These are phyloP conservation scores for Endoconidiophora polonica DNA, from an alignment of 2,329 filamentous ascomycete species.

Conservation along the genomic window DNA sequence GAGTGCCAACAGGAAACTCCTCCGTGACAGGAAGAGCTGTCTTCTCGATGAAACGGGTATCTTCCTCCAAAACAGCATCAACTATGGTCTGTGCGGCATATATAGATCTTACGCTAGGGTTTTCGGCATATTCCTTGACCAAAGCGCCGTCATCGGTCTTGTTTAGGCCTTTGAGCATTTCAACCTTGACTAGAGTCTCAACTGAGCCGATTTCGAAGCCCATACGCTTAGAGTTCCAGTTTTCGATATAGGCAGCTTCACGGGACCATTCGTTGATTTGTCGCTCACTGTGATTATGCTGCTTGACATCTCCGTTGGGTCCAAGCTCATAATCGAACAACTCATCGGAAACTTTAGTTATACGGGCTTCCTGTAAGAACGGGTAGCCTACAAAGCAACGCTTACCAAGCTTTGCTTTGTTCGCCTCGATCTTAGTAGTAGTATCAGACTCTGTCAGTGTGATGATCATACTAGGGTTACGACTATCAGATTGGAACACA, in stretches of 20 bases:
- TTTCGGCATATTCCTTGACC: constrained; percentile 79
- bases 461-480: constrained; percentile 90
- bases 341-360: constrained; percentile 79
- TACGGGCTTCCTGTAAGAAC: constrained; percentile 85
- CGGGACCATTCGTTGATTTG: constrained; percentile 73
- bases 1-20: constrained; percentile 70
- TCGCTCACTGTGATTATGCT: constrained; percentile 53
- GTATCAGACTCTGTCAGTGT: constrained; percentile 61
- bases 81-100: constrained; percentile 88
- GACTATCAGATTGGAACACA: constrained; percentile 89
- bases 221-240: constrained; percentile 75
- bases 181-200: constrained; percentile 78
- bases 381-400: constrained; percentile 86
- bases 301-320: constrained; percentile 45
- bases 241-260: constrained; percentile 71
- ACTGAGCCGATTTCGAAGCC: constrained; percentile 75
- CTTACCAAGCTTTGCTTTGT: constrained; percentile 66
- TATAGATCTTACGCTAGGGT: constrained; percentile 71
- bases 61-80: constrained; percentile 75
- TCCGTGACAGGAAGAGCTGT: constrained; percentile 76
- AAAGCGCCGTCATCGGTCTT: constrained; percentile 86
- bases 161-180: constrained; percentile 78
- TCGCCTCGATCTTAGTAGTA: constrained; percentile 52
- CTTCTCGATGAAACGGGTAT: constrained; percentile 83
- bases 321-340: constrained; percentile 73